phyloP scores from a whole-genome alignment of 208 protist species.

The Wallacemonas rigidus region DNA sequence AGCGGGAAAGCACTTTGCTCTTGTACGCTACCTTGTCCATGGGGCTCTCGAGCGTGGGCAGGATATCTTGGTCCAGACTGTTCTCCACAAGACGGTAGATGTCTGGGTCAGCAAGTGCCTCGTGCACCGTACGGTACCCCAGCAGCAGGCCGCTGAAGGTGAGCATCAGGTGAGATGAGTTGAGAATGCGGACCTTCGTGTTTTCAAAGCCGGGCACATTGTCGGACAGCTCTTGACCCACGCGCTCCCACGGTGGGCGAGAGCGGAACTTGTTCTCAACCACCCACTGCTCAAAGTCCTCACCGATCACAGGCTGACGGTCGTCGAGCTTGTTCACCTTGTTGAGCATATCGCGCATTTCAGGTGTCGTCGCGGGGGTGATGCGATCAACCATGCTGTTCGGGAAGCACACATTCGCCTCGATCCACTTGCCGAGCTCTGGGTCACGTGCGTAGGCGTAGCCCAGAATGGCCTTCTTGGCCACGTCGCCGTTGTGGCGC shows the following conservation, averaged over 20 bases:
- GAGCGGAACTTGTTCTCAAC: conserved; percentile 37
- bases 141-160: conserved; percentile 37
- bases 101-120: conserved; percentile 33
- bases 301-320: conserved; percentile 37
- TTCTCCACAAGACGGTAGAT: conserved; percentile 31
- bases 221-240: conserved; percentile 33
- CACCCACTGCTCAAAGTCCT: conserved; percentile 58
- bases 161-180: conserved; percentile 44
- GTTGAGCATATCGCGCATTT: conserved; percentile 27
- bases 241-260: conserved; percentile 38
- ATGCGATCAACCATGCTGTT: conserved; percentile 52
- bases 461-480: conserved; percentile 37
- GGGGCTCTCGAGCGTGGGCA: conserved; percentile 33
- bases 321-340: conserved; percentile 25
- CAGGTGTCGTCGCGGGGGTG: conserved; percentile 33
- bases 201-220: conserved; percentile 39
- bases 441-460: conserved; percentile 27
- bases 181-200: conserved; percentile 47
- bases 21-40: conserved; percentile 44
- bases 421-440: conserved; percentile 26
- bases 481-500: conserved; percentile 45
- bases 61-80: conserved; percentile 27
- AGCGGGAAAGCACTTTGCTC: conserved; percentile 35
- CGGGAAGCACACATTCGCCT: conserved; percentile 34
- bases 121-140: conserved; percentile 34